Percentiles rank a stretch among this genome's conserved stretches.
These are phyloP conservation scores for Pseudocohnilembus persalinus DNA, from an alignment of 169 alveolate genomes.

Conservation along the genomic window DNA sequence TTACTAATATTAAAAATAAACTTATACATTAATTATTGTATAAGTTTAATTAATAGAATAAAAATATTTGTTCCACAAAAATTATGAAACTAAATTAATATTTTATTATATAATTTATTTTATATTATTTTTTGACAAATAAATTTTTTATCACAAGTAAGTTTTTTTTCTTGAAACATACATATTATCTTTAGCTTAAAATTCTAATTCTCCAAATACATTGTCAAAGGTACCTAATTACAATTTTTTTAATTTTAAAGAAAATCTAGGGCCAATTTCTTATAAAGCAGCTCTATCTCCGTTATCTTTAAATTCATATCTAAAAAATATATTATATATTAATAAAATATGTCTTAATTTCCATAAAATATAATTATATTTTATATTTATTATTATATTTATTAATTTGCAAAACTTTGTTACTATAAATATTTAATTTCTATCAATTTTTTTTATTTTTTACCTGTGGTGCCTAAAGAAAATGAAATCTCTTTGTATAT, in stretches of 20 bases:
- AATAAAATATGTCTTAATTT: no score
- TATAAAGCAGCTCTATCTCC: slow-evolving; percentile 90
- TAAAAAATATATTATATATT: neutral
- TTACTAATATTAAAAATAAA: no score
- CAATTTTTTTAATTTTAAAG: slow-evolving; percentile 93
- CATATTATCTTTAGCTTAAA: slow-evolving; percentile 48
- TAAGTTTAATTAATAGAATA: no score
- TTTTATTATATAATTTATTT: no score
- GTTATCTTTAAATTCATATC: slow-evolving; percentile 54
- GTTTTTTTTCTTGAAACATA: slow-evolving; percentile 43
- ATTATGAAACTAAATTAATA: no score
- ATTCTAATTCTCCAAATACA: slow-evolving; percentile 82
- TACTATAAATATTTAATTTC: slow-evolving; percentile 17
- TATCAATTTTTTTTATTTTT: slow-evolving; percentile 62
- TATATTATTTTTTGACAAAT: no score
- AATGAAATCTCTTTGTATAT: slow-evolving; percentile 98
- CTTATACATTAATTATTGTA: no score
- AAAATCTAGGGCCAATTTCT: slow-evolving; percentile 99
- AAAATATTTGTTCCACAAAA: no score
- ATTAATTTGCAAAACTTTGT: neutral
- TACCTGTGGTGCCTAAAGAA: slow-evolving; percentile 98
- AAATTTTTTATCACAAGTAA: slow-evolving; percentile 20
- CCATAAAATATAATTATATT: no score
- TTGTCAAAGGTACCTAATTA: slow-evolving; percentile 89
- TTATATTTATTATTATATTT: neutral